Percentiles rank a stretch among this genome's conserved stretches.
phyloP scores from a whole-genome alignment of 1,284 basidiomycete genomes.

The Microbotryum violaceum region DNA sequence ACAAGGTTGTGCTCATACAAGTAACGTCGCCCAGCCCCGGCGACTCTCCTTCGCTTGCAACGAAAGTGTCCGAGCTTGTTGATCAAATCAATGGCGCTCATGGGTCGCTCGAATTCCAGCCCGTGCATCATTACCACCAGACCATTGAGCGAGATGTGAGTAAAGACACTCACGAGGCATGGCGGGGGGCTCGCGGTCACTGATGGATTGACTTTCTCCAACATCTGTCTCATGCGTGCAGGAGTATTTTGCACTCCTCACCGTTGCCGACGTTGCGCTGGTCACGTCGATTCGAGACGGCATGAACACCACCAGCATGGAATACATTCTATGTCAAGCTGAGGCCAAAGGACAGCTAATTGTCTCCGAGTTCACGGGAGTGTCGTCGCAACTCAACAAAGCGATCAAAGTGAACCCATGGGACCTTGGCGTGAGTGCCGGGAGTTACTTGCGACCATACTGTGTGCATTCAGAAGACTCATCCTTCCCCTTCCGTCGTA shows the following conservation, averaged over 20 bases:
- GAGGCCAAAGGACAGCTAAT: conserved; percentile 75
- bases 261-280: conserved; percentile 87
- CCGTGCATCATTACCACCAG: conserved; percentile 99
- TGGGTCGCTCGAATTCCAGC: conserved; percentile 89
- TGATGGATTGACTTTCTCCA: background rate
- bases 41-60: conserved; percentile 87
- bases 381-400: conserved; percentile 74
- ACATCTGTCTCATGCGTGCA: conserved; percentile 45
- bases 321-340: conserved; percentile 87
- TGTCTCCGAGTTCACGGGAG: conserved; percentile 96
- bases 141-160: conserved; percentile 59
- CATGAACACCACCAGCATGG: conserved; percentile 98
- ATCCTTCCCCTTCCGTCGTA: conserved; percentile 41
- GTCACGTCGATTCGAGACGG: conserved; percentile 95
- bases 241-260: conserved; percentile 95
- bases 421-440: conserved; percentile 63
- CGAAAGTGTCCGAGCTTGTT: conserved; percentile 88
- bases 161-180: background rate
- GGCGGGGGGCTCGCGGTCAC: background rate
- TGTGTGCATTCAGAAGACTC: background rate
- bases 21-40: conserved; percentile 93
- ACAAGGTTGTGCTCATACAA: conserved; percentile 63
- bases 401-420: conserved; percentile 81
- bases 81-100: conserved; percentile 96
- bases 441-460: background rate